Base-by-base conservation (phyloP, 2,329 filamentous ascomycete species). In the Scytalidium lignicola region DNA sequence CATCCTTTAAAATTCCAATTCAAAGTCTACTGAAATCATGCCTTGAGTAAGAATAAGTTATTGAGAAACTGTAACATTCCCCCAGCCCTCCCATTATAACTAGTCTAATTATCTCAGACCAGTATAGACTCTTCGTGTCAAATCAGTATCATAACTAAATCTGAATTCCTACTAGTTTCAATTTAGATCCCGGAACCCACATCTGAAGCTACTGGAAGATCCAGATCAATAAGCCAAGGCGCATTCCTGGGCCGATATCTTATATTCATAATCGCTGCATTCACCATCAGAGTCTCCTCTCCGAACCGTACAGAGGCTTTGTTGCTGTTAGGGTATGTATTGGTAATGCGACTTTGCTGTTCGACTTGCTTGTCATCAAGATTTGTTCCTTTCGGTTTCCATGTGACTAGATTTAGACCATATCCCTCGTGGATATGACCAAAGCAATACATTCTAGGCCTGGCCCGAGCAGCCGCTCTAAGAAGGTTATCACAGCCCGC, bases 351-450 rank as follows among this genome's bases (percentile, higher is more conserved):
- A 7, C 7, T 12, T 15, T 47, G 32, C 1, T 28, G 9, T 58
- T 61, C 29, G 58, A 70, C 13, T 65, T 58, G 40, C 65, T 54
- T 59, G 41, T 65, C 60, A 3, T 55, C 52, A n/a, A 15, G 9
- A 46, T 52, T 41, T 55, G 53, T 12, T 53, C 51, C 37, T 49
- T 56, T 19, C 66, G 53, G 28, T 2, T 70, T 65, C 82, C 81
- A 86, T 1, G 66, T 65, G 0, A 80, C 71, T 2, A 78, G 51
- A 46, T 73, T 75, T 0, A 70, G 74, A 2, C 80, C 82, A 78
- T 79, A 85, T 0, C 69, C 72, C 54, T 79, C 74, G 57, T 81
- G 78, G n/a, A 81, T 74, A 51, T 81, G 79, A 0, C 78, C 78
- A 51, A 80, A 81, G 58, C 76, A 80, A 58, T 80, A 75, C 2